Evolutionary conservation across 139 green algal species (phyloP).

Genomic region (Pseudopediastrum boryanum): DNA sequence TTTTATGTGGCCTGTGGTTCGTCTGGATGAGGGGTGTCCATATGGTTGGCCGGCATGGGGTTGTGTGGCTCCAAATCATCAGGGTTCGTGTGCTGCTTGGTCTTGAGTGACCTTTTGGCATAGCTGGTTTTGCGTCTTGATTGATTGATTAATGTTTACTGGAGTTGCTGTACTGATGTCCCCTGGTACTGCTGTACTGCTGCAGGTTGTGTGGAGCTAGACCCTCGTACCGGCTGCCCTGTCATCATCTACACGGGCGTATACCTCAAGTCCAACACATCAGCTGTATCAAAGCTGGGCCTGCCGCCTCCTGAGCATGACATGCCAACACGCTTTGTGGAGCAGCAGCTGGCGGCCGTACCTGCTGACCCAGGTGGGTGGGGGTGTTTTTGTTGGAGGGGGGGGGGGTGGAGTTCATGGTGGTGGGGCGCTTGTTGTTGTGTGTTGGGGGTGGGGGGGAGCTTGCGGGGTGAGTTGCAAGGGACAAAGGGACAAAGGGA

Average conservation of each 20-base stretch:
- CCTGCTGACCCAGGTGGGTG: slow-evolving; percentile 36
- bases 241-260: slow-evolving; percentile 84
- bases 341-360: slow-evolving; percentile 73
- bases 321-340: slow-evolving; percentile 78
- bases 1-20: too few relatives aligned
- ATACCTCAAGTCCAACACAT: slow-evolving; percentile 67
- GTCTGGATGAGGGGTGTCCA: too few relatives aligned
- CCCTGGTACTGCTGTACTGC: not conserved
- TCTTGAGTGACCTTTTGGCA: too few relatives aligned
- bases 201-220: slow-evolving; percentile 43
- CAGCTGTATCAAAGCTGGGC: slow-evolving; percentile 12
- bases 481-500: too few relatives aligned
- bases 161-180: not conserved
- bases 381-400: not conserved
- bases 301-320: slow-evolving; percentile 54
- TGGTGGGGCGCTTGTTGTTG: not conserved
- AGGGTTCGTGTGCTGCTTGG: too few relatives aligned
- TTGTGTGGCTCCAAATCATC: too few relatives aligned
- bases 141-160: too few relatives aligned
- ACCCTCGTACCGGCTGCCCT: slow-evolving; percentile 58
- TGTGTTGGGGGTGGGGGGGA: too few relatives aligned
- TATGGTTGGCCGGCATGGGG: too few relatives aligned
- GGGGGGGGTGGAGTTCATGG: too few relatives aligned
- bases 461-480: too few relatives aligned
- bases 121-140: too few relatives aligned